Conservation (phyloP, 106 monocot species). For the Chionographis japonica region DNA sequence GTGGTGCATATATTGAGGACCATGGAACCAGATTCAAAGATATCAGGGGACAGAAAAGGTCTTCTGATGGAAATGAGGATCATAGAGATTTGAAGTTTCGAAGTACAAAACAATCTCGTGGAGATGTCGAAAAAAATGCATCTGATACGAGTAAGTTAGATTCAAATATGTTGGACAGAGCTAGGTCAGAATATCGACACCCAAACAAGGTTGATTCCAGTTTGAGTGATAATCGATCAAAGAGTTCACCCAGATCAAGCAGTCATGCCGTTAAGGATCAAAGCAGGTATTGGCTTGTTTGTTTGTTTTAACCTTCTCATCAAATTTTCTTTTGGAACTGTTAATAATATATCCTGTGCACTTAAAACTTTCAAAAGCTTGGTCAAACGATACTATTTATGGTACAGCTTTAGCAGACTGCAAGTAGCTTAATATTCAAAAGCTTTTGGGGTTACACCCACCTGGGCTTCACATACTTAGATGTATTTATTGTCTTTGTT, state of each 20-base stretch:
- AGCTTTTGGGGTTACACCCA: no score
- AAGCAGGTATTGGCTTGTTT: slow-evolving; percentile 26
- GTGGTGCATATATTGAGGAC: slow-evolving; percentile 36
- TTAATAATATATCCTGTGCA: not conserved
- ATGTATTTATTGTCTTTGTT: no score
- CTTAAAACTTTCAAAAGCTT: no score
- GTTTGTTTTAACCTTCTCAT: not conserved
- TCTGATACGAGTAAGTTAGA: slow-evolving; percentile 8
- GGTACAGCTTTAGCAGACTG: no score
- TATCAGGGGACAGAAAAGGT: slow-evolving; percentile 44
- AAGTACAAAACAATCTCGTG: slow-evolving; percentile 28
- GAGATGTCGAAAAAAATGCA: slow-evolving; percentile 30
- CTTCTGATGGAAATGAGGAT: slow-evolving; percentile 60
- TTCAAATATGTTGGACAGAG: slow-evolving; percentile 16
- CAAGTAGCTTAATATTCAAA: no score
- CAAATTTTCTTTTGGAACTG: not conserved
- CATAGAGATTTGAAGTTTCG: slow-evolving; percentile 33
- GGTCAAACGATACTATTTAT: no score
- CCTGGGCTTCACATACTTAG: no score
- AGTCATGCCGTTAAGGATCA: slow-evolving; percentile 39
- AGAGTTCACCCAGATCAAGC: slow-evolving; percentile 30
- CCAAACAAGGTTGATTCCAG: slow-evolving; percentile 39
- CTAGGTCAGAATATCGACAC: slow-evolving; percentile 13
- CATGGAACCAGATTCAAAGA: slow-evolving; percentile 29
- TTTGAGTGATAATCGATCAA: slow-evolving; percentile 24